Evolutionary conservation across 1,284 basidiomycete species (phyloP), one percentile per base, ranked within the genome.

Genomic region (Ganoderma resinaceum): DNA sequence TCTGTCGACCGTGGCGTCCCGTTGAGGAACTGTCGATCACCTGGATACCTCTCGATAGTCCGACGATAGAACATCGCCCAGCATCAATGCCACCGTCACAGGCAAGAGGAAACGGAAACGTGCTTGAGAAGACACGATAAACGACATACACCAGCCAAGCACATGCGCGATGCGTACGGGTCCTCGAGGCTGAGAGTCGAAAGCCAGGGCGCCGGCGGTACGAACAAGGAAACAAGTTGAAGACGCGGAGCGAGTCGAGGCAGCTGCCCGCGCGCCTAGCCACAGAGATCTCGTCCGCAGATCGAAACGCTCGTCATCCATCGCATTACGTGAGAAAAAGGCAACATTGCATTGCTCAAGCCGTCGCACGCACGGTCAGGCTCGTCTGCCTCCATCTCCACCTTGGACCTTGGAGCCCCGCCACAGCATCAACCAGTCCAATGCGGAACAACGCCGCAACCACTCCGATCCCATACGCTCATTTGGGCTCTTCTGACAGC

Each of bases 401-500:
- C 43, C 43, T 46, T 52, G 46, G 3, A 42, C 11, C 46, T 26
- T 4, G 23, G 0, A 26, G 23, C 0, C 46, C 46, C 46, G 23
- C n/a, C 46, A 26, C 46, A 29, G 12, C 8, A 26, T 2, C 46
- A 23, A 26, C 23, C 4, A 23, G 9, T 20, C 35, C 29, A 9
- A 35, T 18, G 37, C 55, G 55, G 55, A 58, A 16, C 55, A 58
- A 20, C n/a, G 20, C 33, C 14, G 18, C 29, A n/a, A 58, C 9
- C 35, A 37, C 16, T 40, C 58, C 58, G 58, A 42, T 16, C 14
- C 40, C 23, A 16, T 12, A 38, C 20, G 23, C 38, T 60, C 58
- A 60, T 38, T 78, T 75, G 46, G 82, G 76, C 26, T 80, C 80
- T 61, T 85, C 83, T 16, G 84, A 82, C 62, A 89, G 77, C 14